A percentile compares a stretch with the other conserved stretches of the same genome.
Conservation (phyloP, 345 rosid species). For the Heritiera littoralis region DNA sequence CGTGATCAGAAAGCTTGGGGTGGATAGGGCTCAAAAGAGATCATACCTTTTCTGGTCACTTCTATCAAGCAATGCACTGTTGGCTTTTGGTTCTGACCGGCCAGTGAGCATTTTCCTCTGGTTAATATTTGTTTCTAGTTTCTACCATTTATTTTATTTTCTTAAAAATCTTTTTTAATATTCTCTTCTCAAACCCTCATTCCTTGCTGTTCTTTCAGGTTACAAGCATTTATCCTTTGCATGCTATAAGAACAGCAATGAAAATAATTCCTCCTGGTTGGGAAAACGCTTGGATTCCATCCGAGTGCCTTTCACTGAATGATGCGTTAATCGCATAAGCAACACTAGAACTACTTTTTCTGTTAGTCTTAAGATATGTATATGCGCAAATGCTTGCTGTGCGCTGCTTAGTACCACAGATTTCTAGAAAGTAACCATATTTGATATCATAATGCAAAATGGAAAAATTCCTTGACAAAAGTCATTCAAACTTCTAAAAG, state of each 20-base stretch:
- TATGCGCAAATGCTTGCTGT: no score
- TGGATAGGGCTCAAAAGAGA: conserved; percentile 61
- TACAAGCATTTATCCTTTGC: conserved; percentile 62
- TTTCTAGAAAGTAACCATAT: no score
- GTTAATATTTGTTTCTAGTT: neutral
- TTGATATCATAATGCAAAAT: no score
- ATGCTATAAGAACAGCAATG: conserved; percentile 66
- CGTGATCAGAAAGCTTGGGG: conserved; percentile 72
- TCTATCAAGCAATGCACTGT: conserved; percentile 51
- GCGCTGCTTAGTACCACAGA: no score
- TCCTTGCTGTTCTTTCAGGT: conserved; percentile 47
- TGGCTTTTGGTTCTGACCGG: conserved; percentile 97
- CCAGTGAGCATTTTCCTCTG: conserved; percentile 55
- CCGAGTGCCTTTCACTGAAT: conserved; percentile 64
- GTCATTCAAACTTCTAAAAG: no score
- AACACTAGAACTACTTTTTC: conserved; percentile 12
- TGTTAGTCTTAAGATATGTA: neutral
- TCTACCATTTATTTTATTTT: neutral
- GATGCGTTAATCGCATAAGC: conserved; percentile 74
- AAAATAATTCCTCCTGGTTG: conserved; percentile 76
- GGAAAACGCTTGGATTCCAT: conserved; percentile 70
- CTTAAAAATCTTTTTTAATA: neutral
- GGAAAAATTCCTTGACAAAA: no score
- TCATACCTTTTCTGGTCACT: conserved; percentile 69
- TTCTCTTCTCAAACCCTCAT: neutral